These are phyloP conservation scores for Rhynchosporium graminicola DNA, from an alignment of 2,329 filamentous ascomycete genomes.

Conservation along the genomic window DNA sequence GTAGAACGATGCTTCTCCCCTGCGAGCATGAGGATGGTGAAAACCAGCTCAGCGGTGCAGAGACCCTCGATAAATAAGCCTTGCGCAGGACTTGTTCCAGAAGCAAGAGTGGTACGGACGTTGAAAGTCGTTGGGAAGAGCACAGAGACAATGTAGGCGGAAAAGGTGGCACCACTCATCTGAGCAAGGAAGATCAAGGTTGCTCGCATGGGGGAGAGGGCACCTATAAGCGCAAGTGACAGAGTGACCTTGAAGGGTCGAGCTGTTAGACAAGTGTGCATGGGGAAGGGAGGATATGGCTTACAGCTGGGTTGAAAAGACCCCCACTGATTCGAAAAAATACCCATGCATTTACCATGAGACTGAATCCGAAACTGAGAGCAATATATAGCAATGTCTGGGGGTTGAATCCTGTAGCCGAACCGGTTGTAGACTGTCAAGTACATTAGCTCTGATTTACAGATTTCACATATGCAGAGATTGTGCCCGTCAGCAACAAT, in stretches of 20 bases:
- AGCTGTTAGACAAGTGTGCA: background rate
- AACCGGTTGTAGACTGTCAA: slow-evolving; percentile 6
- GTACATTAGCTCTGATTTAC: background rate
- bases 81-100: slow-evolving; percentile 45
- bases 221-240: slow-evolving; percentile 40
- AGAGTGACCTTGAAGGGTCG: slow-evolving; percentile 15
- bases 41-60: slow-evolving; percentile 50
- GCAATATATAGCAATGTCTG: slow-evolving; percentile 41
- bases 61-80: slow-evolving; percentile 54
- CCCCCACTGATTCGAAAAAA: slow-evolving; percentile 55
- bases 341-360: slow-evolving; percentile 56
- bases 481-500: background rate
- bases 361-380: slow-evolving; percentile 40
- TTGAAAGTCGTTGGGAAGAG: slow-evolving; percentile 39
- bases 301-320: slow-evolving; percentile 52
- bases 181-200: slow-evolving; percentile 41
- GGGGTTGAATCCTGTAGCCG: slow-evolving; percentile 45
- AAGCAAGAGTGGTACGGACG: slow-evolving; percentile 47
- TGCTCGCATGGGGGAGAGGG: slow-evolving; percentile 39
- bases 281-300: slow-evolving; percentile 29
- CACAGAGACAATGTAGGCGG: slow-evolving; percentile 45
- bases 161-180: slow-evolving; percentile 39
- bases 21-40: slow-evolving; percentile 51
- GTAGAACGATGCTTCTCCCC: slow-evolving; percentile 48
- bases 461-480: background rate